Evolutionary conservation across 306 rosid species (phyloP), one percentile per base, ranked within the genome.

Genomic region (Rosa rugosa): DNA sequence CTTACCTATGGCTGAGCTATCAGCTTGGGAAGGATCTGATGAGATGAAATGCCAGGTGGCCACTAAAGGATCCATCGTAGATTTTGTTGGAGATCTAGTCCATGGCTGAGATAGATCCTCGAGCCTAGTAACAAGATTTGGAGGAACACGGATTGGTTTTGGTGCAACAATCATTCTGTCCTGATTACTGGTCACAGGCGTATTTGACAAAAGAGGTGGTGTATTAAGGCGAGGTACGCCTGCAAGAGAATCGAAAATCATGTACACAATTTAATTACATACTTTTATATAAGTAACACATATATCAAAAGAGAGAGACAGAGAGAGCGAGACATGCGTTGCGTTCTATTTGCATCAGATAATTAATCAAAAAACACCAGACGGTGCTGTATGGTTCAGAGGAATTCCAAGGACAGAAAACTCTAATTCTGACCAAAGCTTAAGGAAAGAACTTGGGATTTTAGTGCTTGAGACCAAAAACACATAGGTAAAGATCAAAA

Each of bases 221-320:
- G 99, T 90, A 87, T 92, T 95, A 71, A 95, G 97, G 78, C 99
- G 99, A 75, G 99, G 99, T 71, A 95, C 99, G 41, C 99, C 99
- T 95, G 90, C 87, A 90, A 51, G 63, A 86, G 79, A 75, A 77
- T 75, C 47, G 63, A 80, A 36, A 56, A 60, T 59, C 22, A 42
- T 20, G 14, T 60, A 38, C 57, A 42, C n/a, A 54, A 23, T 4
- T 23, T 34, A 62, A 13, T 31, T 63, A 14, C 44, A 25, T 23
- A 59, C 66, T 60, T 34, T 27, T 5, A 22, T 10, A 11, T 60
- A 10, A 5, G 10, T 18, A 7, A 7, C 16, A 56, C 6, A 64
- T 1, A 62, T 11, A 57, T 11, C 27, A n/a, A 12, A 1, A 16
- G 31, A 56, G 79, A 67, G 75, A 67, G 46, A 56, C 62, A 77